Percentiles rank a stretch among this genome's conserved stretches.
These are phyloP conservation scores for Chytridium lagenaria DNA, from an alignment of 371 early-diverging fungal species.

Conservation along the genomic window DNA sequence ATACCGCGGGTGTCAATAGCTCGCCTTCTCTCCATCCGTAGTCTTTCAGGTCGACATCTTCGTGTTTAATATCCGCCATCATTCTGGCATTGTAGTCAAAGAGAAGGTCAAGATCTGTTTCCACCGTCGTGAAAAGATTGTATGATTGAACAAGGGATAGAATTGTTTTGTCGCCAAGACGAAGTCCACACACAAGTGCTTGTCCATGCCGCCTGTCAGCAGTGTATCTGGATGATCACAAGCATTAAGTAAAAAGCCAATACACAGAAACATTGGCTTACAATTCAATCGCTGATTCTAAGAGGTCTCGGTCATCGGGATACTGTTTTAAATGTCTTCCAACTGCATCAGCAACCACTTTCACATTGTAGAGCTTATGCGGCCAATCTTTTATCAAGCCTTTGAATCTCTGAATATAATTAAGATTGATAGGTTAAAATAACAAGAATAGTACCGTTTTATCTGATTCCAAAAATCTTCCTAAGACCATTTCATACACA, in stretches of 20 bases:
- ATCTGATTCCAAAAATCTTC: conserved; percentile 61
- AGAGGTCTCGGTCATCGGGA: conserved; percentile 59
- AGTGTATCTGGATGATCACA: conserved; percentile 59
- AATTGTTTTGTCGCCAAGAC: conserved; percentile 71
- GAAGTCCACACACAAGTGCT: conserved; percentile 82
- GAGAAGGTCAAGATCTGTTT: conserved; percentile 75
- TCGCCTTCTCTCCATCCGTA: conserved; percentile 33
- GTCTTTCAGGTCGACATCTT: conserved; percentile 19
- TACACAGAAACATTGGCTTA: conserved; percentile 48
- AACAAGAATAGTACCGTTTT: conserved; percentile 53
- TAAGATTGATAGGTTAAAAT: conserved; percentile 28
- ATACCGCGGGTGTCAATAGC: conserved; percentile 10
- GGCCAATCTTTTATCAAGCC: conserved; percentile 81
- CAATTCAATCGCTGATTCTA: conserved; percentile 78
- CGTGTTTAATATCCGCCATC: conserved; percentile 37
- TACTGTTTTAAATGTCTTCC: conserved; percentile 32
- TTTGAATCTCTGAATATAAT: conserved; percentile 41
- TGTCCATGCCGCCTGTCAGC: conserved; percentile 73
- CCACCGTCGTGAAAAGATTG: conserved; percentile 80
- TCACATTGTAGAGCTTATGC: conserved; percentile 69
- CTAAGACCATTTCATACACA: conserved; percentile 88
- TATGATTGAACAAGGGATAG: conserved; percentile 76
- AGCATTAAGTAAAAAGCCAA: neutral
- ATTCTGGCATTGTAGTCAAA: conserved; percentile 83
- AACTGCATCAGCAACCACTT: conserved; percentile 74